phyloP scores from a whole-genome alignment of 2,329 filamentous ascomycete genomes.

The Zelopaecilomyces penicillatus region DNA sequence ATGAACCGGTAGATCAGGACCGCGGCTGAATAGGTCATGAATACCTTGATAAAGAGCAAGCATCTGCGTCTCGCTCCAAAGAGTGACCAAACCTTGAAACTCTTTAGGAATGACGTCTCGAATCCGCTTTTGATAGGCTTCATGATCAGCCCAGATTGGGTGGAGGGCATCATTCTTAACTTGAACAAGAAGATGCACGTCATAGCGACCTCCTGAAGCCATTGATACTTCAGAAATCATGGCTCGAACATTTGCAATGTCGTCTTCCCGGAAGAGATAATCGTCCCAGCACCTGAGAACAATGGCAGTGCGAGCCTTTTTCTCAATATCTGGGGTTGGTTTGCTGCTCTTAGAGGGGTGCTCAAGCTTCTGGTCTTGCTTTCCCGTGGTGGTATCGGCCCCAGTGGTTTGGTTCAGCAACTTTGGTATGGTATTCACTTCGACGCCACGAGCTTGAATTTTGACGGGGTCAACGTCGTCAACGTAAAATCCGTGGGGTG shows the following conservation, averaged over 20 bases:
- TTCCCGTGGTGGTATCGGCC: neutral
- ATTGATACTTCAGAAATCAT: conserved; percentile 76
- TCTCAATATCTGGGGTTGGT: conserved; percentile 9
- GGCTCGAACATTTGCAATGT: conserved; percentile 72
- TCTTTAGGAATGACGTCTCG: conserved; percentile 67
- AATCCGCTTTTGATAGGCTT: conserved; percentile 58
- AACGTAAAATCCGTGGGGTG: conserved; percentile 45
- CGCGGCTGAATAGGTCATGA: conserved; percentile 62
- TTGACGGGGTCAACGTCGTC: neutral
- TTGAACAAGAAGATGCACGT: conserved; percentile 77
- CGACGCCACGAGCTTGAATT: conserved; percentile 1
- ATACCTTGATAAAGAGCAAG: conserved; percentile 80
- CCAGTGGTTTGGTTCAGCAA: neutral
- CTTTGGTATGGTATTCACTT: neutral
- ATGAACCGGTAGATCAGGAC: conserved; percentile 68
- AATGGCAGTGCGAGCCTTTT: conserved; percentile 53
- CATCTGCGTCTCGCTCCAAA: conserved; percentile 96
- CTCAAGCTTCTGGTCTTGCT: conserved; percentile 5
- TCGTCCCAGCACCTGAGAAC: conserved; percentile 78
- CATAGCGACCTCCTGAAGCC: conserved; percentile 77
- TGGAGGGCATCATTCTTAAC: conserved; percentile 67
- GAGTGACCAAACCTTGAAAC: conserved; percentile 77
- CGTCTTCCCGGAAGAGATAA: conserved; percentile 70
- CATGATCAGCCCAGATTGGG: conserved; percentile 70
- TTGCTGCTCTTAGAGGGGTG: conserved; percentile 7